Evolutionary conservation across 1,284 basidiomycete genomes (phyloP), one percentile per base, ranked within the genome.

Genomic region (Trametes hirsuta): DNA sequence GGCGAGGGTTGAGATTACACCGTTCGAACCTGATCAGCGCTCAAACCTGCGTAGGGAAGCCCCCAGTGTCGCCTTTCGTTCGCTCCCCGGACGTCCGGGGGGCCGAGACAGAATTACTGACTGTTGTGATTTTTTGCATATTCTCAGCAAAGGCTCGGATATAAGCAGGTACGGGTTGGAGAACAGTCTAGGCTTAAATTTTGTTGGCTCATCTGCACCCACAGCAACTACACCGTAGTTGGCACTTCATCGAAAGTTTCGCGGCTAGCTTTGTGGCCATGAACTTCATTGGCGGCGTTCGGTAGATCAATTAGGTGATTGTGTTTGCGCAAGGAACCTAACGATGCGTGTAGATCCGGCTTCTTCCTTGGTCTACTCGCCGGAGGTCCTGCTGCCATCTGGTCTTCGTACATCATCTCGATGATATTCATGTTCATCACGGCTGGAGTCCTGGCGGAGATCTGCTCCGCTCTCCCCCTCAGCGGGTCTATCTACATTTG

Each of bases 21-120:
- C 92, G 92, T 88, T 85, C 77, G 90, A 93, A 94, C 92, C 90
- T 94, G 93, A 91, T 84, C 90, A 93, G 91, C 84, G 89, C 86
- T 91, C 84, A 93, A 82, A 92, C 91, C 90, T 93, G 93, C 92
- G 91, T 91, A 93, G 91, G 91, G 91, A 93, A 92, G 89, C 88
- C 89, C 82, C 80, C 84, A 81, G 81, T 84, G 84, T 89, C 82
- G 78, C 83, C 79, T 76, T 79, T 75, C 74, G 70, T 72, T 73
- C 65, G 59, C 64, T 61, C 72, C 69, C 75, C 68, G 53, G 72
- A 64, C 61, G 61, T 24, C 69, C 77, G 76, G 79, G 78, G 74
- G 73, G 73, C 69, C 66, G 67, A 68, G 65, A 64, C 62, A 69
- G 70, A 69, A 65, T 69, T 76, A 81, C 88, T 91, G 75, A 91